Percentiles rank a stretch among this genome's conserved stretches.
Evolutionary conservation across 495 filamentous ascomycete genomes (phyloP).

Genomic region (Aspergillus avenaceus): DNA sequence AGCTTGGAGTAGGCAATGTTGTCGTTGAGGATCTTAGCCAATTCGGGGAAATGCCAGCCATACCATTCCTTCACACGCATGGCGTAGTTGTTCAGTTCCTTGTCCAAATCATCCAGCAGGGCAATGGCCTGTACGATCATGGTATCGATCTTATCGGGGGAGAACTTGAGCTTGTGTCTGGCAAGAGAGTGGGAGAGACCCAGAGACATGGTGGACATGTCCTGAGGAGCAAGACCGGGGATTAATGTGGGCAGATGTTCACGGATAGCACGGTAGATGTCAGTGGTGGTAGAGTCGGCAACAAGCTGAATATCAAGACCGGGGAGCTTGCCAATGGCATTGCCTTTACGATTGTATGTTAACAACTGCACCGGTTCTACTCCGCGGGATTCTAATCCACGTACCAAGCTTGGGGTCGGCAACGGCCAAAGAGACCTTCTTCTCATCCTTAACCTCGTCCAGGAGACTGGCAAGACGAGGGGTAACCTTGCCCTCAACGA

Average conservation of each 20-base stretch:
- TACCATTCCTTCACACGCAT: slow-evolving; percentile 99
- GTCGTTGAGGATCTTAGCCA: slow-evolving; percentile 95
- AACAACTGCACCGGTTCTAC: neutral
- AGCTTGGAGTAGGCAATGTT: slow-evolving; percentile 91
- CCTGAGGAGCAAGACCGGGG: slow-evolving; percentile 78
- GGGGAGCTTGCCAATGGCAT: slow-evolving; percentile 89
- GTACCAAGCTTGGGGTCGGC: slow-evolving; percentile 88
- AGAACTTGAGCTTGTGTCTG: slow-evolving; percentile 98
- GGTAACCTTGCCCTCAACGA: slow-evolving; percentile 95
- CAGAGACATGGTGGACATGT: slow-evolving; percentile 87
- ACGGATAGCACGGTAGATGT: slow-evolving; percentile 90
- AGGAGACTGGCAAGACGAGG: slow-evolving; percentile 79
- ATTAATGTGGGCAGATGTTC: slow-evolving; percentile 86
- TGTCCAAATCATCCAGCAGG: slow-evolving; percentile 93
- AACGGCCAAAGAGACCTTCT: slow-evolving; percentile 92
- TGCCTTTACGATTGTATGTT: slow-evolving; percentile 42
- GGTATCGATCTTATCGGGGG: slow-evolving; percentile 96
- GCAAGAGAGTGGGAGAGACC: slow-evolving; percentile 96
- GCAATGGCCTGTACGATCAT: slow-evolving; percentile 99
- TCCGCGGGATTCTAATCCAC: slow-evolving; percentile 12
- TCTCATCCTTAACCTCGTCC: slow-evolving; percentile 91
- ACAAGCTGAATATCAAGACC: slow-evolving; percentile 78
- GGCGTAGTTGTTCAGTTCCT: slow-evolving; percentile 96
- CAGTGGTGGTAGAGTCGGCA: slow-evolving; percentile 79
- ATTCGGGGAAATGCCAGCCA: slow-evolving; percentile 98